Evolutionary conservation across 495 filamentous ascomycete species (phyloP).

Genomic region (Haplographium delicatum): DNA sequence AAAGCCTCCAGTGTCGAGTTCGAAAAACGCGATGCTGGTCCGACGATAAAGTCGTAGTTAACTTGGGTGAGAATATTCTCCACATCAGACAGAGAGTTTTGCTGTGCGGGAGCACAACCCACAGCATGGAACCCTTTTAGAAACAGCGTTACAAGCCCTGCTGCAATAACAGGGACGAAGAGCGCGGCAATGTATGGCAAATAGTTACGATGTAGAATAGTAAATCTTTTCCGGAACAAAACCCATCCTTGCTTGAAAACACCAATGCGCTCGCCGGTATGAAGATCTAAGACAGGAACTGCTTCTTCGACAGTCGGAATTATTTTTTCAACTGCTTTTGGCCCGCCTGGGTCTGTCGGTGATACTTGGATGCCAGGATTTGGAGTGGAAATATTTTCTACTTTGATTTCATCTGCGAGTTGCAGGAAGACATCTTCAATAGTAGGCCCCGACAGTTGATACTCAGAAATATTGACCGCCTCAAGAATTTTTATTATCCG

Average conservation of each 20-base stretch:
- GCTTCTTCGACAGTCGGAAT: not conserved
- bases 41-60: conserved; percentile 50
- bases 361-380: not conserved
- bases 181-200: conserved; percentile 68
- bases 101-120: conserved; percentile 52
- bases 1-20: conserved; percentile 36
- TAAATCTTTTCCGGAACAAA: conserved; percentile 70
- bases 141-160: conserved; percentile 69
- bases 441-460: conserved; percentile 74
- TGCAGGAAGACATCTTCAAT: conserved; percentile 87
- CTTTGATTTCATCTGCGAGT: conserved; percentile 62
- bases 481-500: conserved; percentile 64
- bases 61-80: conserved; percentile 33
- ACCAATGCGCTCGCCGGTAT: conserved; percentile 60
- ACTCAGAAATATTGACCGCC: conserved; percentile 54
- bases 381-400: conserved; percentile 27
- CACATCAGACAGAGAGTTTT: conserved; percentile 32
- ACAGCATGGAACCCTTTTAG: conserved; percentile 49
- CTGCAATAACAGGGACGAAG: conserved; percentile 67
- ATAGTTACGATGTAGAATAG: conserved; percentile 70
- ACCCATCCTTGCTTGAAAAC: conserved; percentile 62
- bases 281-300: conserved; percentile 30
- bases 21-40: conserved; percentile 50
- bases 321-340: not conserved
- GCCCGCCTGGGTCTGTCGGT: conserved; percentile 5